phyloP scores from a whole-genome alignment of 176 grass and related monocot genomes.

The maize (Zea mays) region DNA sequence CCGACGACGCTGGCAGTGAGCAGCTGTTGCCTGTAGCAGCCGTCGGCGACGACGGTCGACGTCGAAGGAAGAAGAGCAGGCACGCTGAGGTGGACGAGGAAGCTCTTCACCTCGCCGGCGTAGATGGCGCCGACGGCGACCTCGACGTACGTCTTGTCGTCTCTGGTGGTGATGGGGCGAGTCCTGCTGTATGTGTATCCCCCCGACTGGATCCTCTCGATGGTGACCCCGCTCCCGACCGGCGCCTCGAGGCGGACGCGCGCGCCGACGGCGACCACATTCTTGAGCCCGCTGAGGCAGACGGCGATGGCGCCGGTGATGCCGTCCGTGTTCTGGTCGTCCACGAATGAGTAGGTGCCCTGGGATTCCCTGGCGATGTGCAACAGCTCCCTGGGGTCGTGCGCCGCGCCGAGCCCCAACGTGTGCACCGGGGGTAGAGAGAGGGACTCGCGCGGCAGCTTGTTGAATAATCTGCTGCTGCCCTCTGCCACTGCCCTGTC shows the following conservation, averaged over 20 bases:
- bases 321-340: background rate
- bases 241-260: background rate
- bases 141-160: background rate
- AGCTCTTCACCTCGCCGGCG: background rate
- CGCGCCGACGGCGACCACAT: background rate
- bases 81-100: background rate
- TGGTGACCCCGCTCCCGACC: background rate
- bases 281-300: background rate
- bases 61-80: background rate
- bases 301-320: constrained; percentile 8
- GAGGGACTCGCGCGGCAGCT: background rate
- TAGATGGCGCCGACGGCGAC: background rate
- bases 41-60: background rate
- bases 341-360: constrained; percentile 31
- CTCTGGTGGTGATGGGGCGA: too few relatives aligned
- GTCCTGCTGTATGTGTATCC: background rate
- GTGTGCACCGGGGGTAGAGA: background rate
- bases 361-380: background rate
- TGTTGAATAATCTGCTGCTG: background rate
- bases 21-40: background rate
- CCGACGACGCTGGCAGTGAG: background rate
- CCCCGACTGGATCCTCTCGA: background rate
- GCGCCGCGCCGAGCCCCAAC: background rate
- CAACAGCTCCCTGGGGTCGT: background rate
- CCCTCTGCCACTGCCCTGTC: background rate